Evolutionary conservation across 345 rosid genomes (phyloP), one percentile per base, ranked within the genome.

Genomic region (Citrus medica): DNA sequence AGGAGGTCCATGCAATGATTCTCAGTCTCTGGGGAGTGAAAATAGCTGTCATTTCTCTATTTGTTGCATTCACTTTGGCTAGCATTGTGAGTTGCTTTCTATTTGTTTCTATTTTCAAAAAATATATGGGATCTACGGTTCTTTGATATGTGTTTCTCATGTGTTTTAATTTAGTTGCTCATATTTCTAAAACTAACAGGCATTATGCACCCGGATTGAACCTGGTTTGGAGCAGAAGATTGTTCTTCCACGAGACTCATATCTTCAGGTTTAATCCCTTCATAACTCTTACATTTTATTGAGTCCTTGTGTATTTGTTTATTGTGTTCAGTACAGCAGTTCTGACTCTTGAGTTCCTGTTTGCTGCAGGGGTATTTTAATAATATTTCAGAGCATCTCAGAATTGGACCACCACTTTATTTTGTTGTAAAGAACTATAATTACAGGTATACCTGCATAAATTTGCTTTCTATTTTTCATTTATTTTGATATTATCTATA

Each of bases 231-330:
- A 89, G 69, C 91, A 89, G 76, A 78, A 88, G 76, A 84, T 86
- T 83, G 92, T 86, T 81, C 92, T 89, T 78, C 92, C 92, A 17
- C 85, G 79, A 58, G 91, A 89, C 79, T 89, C 92, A 14, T 89
- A 89, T 82, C 89, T 89, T 79, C 92, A 89, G 88, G 92, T 89
- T 85, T 37, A 71, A 55, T 10, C 51, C 51, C 17, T 46, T 46
- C 51, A 46, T 46, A 12, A 33, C 53, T 21, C 42, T 27, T 69
- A n/a, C 5, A 46, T 46, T 46, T 46, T 25, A 53, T 21, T n/a
- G 21, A 46, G 7, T 21, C 56, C 3, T 21, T 12, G 2, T 59
- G 33, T 55, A 32, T 21, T 77, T 16, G 9, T 68, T 60, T 53
- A 25, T 16, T 19, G 69, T 77, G 53, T 61, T 76, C 55, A 66